Conservation (phyloP, 1,139 yeast species). For the Debaryomyces psychrophilus region DNA sequence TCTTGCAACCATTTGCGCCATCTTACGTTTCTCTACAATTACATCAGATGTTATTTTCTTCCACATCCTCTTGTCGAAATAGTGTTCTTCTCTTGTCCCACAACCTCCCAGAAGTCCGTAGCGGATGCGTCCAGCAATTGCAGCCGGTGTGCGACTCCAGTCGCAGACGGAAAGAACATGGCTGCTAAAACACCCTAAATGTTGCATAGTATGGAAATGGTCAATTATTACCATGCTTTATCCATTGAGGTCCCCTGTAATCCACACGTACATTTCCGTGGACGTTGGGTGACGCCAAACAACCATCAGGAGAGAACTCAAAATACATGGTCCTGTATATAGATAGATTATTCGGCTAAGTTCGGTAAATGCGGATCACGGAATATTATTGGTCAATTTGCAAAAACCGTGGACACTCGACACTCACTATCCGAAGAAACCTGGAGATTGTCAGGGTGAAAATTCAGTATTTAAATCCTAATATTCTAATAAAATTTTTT, state of each 20-base stretch:
- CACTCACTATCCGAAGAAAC: constrained; percentile 11
- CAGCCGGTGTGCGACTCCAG: neutral
- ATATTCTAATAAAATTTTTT: neutral
- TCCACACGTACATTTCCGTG: neutral
- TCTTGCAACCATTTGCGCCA: too few species aligned
- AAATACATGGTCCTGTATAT: neutral
- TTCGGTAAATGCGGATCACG: neutral
- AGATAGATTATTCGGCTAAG: neutral
- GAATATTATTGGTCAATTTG: constrained; percentile 11
- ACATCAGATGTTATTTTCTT: too few species aligned
- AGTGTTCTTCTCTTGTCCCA: neutral
- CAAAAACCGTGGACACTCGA: constrained; percentile 4
- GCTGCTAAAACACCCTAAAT: neutral
- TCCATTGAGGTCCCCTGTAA: too few species aligned
- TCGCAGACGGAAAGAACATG: neutral
- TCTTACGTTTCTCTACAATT: too few species aligned
- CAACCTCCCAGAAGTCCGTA: neutral
- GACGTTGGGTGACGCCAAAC: neutral
- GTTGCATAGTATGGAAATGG: neutral
- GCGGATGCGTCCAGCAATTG: neutral
- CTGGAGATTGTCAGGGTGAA: constrained; percentile 13
- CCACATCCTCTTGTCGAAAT: too few species aligned
- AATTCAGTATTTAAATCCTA: constrained; percentile 4
- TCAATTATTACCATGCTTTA: neutral
- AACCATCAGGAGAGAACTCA: neutral